Base-by-base conservation (phyloP, 1,139 yeast genomes). In the Candida dubliniensis region DNA sequence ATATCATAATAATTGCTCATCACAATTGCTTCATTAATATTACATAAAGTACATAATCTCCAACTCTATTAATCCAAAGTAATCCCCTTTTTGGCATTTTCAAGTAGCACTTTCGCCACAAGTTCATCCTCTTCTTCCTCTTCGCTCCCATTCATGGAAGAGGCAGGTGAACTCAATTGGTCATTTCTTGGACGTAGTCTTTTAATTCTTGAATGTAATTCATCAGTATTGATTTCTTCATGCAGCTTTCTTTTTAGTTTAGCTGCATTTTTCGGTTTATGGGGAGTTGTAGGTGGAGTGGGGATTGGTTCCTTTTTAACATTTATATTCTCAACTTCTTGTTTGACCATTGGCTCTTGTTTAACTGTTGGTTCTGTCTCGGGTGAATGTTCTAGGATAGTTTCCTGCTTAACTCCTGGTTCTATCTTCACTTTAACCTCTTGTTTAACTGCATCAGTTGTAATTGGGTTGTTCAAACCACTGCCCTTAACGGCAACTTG, bases 211-310 rank as follows among this genome's bases (percentile, higher is more conserved):
- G 35, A 12, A 24, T 31, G 24, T 3, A 31, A 34, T 12, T 37
- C 40, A 23, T 31, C 14, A 5, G 31, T 13, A 31, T 31, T 31
- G 5, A 37, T 37, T 33, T 39, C 41, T 12, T 32, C 25, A 51
- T 48, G 45, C 36, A 47, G 18, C 33, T 45, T 53, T 38, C 63
- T 50, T 41, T 55, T 59, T 14, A 60, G 47, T 10, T 50, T 45
- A 2, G 62, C 60, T 41, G 53, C 43, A 33, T 41, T 41, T 32
- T 41, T 30, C 13, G 25, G 26, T 33, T 43, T 60, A 8, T 47
- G 47, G 1, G 64, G 64, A 1, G 65, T 59, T 7, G 47, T 41
- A 14, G 65, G 65, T 10, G 65, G 65, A 5, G 64, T 58, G 14
- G 38, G 13, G 49, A 47, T 32, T 3, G 40, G 34, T 12, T 49